These are phyloP conservation scores for Xerophyta viscosa DNA, from an alignment of 106 monocot species.

Conservation along the genomic window DNA sequence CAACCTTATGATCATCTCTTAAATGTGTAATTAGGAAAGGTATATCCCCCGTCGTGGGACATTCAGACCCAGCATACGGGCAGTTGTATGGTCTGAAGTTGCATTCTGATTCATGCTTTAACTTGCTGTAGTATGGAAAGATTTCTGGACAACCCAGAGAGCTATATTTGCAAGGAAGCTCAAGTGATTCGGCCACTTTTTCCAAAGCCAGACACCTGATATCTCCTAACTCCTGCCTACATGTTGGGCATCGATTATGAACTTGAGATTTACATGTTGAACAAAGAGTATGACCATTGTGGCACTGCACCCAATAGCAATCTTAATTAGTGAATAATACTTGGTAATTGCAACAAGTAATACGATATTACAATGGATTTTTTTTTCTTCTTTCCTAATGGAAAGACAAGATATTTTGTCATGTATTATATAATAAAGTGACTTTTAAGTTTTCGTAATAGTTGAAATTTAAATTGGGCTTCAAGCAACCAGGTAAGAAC, in stretches of 20 bases:
- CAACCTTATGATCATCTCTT: constrained; percentile 89
- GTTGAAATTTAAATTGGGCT: too few relatives aligned
- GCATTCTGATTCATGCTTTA: constrained; percentile 73
- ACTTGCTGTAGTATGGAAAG: constrained; percentile 80
- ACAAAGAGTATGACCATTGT: constrained; percentile 82
- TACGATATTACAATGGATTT: too few relatives aligned
- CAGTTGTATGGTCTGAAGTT: constrained; percentile 80
- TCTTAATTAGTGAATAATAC: not conserved
- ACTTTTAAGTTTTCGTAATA: too few relatives aligned
- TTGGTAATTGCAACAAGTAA: not conserved
- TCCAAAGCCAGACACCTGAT: constrained; percentile 87
- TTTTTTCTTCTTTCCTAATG: too few relatives aligned
- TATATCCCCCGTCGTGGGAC: constrained; percentile 61
- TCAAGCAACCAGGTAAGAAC: too few relatives aligned
- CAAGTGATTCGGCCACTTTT: constrained; percentile 86
- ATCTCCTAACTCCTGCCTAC: constrained; percentile 81
- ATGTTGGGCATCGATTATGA: constrained; percentile 82
- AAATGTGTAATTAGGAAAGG: constrained; percentile 70
- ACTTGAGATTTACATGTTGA: constrained; percentile 79
- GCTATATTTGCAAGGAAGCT: constrained; percentile 79
- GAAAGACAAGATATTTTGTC: too few relatives aligned
- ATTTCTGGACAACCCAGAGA: constrained; percentile 72
- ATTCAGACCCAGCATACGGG: constrained; percentile 92
- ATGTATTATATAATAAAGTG: too few relatives aligned
- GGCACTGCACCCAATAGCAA: constrained; percentile 47